These are phyloP conservation scores for Lathyrus tuberosus DNA, from an alignment of 306 rosid species.

Conservation along the genomic window DNA sequence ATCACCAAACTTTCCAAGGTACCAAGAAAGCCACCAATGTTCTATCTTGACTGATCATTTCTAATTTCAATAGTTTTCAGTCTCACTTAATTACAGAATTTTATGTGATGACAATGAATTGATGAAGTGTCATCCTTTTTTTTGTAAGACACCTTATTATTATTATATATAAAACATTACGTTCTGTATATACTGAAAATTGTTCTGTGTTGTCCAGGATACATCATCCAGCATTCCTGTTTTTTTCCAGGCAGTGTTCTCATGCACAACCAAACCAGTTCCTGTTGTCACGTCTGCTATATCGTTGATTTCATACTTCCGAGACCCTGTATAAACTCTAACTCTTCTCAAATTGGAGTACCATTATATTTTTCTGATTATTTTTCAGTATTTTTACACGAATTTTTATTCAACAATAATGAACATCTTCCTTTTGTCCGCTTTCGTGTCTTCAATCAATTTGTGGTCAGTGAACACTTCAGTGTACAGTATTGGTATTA, in stretches of 20 bases:
- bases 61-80: conserved; percentile 33
- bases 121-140: conserved; percentile 32
- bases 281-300: conserved; percentile 69
- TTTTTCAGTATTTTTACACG: not conserved
- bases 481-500: not conserved
- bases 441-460: conserved; percentile 16
- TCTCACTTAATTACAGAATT: conserved; percentile 25
- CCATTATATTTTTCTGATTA: conserved; percentile 18
- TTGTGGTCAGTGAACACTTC: conserved; percentile 18
- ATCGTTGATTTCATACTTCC: conserved; percentile 73
- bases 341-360: conserved; percentile 30
- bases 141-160: conserved; percentile 6
- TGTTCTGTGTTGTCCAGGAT: conserved; percentile 61
- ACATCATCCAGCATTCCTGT: conserved; percentile 58
- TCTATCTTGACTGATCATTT: conserved; percentile 30
- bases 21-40: conserved; percentile 21
- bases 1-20: conserved; percentile 81
- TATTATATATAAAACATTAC: not conserved
- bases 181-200: conserved; percentile 37
- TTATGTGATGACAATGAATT: conserved; percentile 19
- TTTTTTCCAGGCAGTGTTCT: conserved; percentile 79
- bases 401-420: conserved; percentile 29
- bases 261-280: conserved; percentile 64
- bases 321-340: conserved; percentile 67
- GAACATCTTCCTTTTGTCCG: conserved; percentile 7